These are phyloP conservation scores for Diaporthe sp. DNA, from an alignment of 2,329 filamentous ascomycete genomes.

Conservation along the genomic window DNA sequence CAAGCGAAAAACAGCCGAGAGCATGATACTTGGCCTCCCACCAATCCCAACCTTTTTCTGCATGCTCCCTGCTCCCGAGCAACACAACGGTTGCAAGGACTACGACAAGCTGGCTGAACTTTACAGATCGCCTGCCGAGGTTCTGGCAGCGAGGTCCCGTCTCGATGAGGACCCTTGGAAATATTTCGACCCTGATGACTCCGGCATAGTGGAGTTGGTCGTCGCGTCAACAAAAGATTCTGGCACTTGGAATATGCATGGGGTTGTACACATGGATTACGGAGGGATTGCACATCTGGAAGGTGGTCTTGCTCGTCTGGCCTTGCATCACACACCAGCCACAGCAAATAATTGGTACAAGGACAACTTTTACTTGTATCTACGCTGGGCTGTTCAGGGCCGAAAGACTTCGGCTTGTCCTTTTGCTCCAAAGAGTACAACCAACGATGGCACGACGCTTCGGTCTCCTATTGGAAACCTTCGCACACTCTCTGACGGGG, in stretches of 20 bases:
- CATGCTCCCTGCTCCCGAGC: background rate
- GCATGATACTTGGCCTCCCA: background rate
- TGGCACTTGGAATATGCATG: background rate
- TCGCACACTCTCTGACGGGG: background rate
- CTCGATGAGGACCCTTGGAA: background rate
- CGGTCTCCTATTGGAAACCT: too few relatives aligned
- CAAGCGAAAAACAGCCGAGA: background rate
- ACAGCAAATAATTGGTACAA: background rate
- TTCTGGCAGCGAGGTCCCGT: background rate
- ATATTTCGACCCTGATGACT: background rate
- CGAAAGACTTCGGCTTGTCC: background rate
- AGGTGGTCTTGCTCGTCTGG: background rate
- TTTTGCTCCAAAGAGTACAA: too few relatives aligned
- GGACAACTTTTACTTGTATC: too few relatives aligned
- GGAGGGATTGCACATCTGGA: background rate
- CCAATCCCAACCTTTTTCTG: background rate
- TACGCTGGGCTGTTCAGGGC: background rate
- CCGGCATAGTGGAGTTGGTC: background rate
- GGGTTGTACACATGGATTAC: background rate
- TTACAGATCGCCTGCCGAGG: background rate
- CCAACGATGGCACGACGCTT: too few relatives aligned
- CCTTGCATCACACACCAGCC: background rate
- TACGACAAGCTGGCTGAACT: background rate
- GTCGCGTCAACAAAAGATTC: too few relatives aligned
- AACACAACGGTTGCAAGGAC: background rate